These are phyloP conservation scores for Solanum sparsipilum DNA, from an alignment of 257 asterid genomes.

Conservation along the genomic window DNA sequence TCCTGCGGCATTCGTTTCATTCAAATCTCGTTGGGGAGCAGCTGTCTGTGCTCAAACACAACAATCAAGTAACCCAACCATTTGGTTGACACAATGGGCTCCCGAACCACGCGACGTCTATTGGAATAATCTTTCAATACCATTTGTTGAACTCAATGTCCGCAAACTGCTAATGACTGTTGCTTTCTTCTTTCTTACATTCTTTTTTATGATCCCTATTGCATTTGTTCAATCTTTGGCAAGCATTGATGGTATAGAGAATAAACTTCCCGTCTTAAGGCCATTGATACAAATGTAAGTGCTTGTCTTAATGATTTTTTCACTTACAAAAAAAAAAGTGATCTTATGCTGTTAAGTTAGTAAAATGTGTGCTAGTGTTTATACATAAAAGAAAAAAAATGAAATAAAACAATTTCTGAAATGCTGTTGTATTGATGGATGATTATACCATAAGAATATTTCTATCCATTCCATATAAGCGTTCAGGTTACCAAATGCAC, in stretches of 20 bases:
- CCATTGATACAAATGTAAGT: slow-evolving; percentile 9
- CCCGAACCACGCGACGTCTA: slow-evolving; percentile 18
- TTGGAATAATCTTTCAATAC: slow-evolving; percentile 15
- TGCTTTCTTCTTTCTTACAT: slow-evolving; percentile 11
- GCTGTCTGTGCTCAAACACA: slow-evolving; percentile 94
- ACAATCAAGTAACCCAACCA: slow-evolving; percentile 30
- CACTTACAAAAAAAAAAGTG: not conserved
- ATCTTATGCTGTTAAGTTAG: not conserved
- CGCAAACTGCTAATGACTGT: slow-evolving; percentile 11
- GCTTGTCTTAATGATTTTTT: not conserved
- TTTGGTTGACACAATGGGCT: slow-evolving; percentile 17
- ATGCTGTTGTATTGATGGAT: not conserved
- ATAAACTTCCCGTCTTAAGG: slow-evolving; percentile 9
- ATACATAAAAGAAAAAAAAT: not conserved
- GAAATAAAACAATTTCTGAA: not conserved
- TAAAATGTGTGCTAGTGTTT: not conserved
- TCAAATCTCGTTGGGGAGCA: slow-evolving; percentile 84
- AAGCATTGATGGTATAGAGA: slow-evolving; percentile 11
- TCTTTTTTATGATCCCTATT: slow-evolving; percentile 13
- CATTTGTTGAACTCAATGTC: slow-evolving; percentile 14
- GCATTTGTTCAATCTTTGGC: slow-evolving; percentile 13
- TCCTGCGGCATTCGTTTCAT: slow-evolving; percentile 91
- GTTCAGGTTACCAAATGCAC: not conserved
- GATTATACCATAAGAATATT: not conserved
- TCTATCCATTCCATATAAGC: not conserved